Percentiles rank a stretch among this genome's conserved stretches.
phyloP scores from a whole-genome alignment of 768 basidiomycete genomes.

The Daedaleopsis sinensis region DNA sequence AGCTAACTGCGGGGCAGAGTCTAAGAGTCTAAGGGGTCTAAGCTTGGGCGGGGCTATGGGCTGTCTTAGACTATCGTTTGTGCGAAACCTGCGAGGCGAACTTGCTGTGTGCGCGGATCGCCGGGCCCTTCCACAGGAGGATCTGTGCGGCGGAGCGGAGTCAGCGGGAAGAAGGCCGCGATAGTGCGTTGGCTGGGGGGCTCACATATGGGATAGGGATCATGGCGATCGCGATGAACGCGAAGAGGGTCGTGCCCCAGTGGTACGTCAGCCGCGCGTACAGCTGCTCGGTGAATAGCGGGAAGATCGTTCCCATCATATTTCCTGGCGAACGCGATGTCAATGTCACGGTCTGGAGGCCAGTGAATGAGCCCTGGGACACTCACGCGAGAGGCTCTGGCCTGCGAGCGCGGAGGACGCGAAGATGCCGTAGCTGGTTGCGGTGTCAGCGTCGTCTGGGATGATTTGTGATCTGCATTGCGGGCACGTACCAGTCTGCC shows the following conservation, averaged over 20 bases:
- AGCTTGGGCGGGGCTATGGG: too few species aligned
- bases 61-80: neutral
- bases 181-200: neutral
- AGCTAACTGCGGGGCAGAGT: too few species aligned
- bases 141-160: conserved; percentile 14
- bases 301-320: conserved; percentile 45
- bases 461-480: neutral
- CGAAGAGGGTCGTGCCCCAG: conserved; percentile 51
- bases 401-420: conserved; percentile 60
- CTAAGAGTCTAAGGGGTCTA: too few species aligned
- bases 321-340: conserved; percentile 33
- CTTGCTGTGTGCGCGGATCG: conserved; percentile 29
- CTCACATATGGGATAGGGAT: conserved; percentile 47
- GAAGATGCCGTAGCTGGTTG: conserved; percentile 43
- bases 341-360: too few species aligned
- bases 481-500: conserved; percentile 49
- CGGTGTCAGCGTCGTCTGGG: neutral
- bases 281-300: conserved; percentile 52
- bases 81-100: conserved; percentile 27
- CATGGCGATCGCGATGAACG: conserved; percentile 43
- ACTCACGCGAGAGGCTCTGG: conserved; percentile 49
- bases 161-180: neutral
- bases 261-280: conserved; percentile 49
- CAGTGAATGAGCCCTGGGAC: neutral
- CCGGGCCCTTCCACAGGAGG: conserved; percentile 29